These are phyloP conservation scores for Paraconiothyrium sp. DNA, from an alignment of 2,329 filamentous ascomycete genomes.

Conservation along the genomic window DNA sequence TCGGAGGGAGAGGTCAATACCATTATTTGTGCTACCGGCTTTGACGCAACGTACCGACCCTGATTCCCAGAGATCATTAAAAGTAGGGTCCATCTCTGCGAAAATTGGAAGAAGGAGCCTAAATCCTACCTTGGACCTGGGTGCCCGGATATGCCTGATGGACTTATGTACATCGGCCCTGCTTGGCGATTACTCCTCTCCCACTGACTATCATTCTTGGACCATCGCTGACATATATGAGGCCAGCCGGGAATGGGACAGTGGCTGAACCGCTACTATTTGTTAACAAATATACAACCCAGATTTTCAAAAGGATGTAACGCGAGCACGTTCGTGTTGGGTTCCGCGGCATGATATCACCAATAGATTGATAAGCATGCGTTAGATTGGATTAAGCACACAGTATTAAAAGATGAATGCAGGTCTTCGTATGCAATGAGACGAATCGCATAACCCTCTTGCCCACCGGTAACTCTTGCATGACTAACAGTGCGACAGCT, in stretches of 20 bases:
- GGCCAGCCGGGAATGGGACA: slow-evolving; percentile 58
- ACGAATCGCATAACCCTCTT: slow-evolving; percentile 46
- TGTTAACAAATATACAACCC: slow-evolving; percentile 53
- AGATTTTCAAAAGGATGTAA: slow-evolving; percentile 58
- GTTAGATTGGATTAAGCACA: slow-evolving; percentile 60
- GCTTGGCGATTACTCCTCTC: slow-evolving; percentile 38
- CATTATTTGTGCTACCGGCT: neutral
- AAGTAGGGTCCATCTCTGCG: slow-evolving; percentile 51
- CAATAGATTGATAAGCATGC: slow-evolving; percentile 55
- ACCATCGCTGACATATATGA: slow-evolving; percentile 21
- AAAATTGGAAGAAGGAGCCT: slow-evolving; percentile 53
- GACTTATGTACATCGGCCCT: slow-evolving; percentile 53
- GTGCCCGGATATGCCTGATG: slow-evolving; percentile 56
- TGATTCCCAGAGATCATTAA: slow-evolving; percentile 56
- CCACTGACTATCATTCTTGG: slow-evolving; percentile 58
- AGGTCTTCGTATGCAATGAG: slow-evolving; percentile 56
- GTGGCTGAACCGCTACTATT: slow-evolving; percentile 54
- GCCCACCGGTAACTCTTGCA: slow-evolving; percentile 10
- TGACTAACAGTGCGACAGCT: slow-evolving; percentile 29
- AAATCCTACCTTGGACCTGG: slow-evolving; percentile 55
- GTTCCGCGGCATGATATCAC: slow-evolving; percentile 53
- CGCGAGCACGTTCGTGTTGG: slow-evolving; percentile 56
- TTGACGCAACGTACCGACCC: slow-evolving; percentile 18
- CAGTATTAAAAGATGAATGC: slow-evolving; percentile 59
- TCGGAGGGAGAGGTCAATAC: slow-evolving; percentile 53